Base-by-base conservation (phyloP, 306 rosid genomes). In the Malus sylvestris region DNA sequence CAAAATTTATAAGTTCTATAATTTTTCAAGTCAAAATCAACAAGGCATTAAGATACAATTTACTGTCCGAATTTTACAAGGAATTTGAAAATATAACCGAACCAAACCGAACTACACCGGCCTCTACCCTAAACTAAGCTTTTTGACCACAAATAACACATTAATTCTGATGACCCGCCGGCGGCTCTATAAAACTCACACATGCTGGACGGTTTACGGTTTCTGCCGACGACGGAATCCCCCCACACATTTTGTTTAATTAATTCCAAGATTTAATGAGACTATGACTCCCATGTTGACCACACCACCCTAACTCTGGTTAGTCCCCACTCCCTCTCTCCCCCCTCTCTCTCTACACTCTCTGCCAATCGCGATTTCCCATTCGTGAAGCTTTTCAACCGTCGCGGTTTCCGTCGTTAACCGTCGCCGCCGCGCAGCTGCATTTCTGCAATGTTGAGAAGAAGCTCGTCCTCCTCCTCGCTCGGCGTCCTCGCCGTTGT, bases 211-310 rank as follows among this genome's bases (percentile, higher is more conserved):
- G 19, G 4, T 49, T 66, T 66, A 35, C 29, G 20, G 19, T 66
- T 35, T 66, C 18, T 9, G 10, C 70, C 29, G 70, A 38, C 29
- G 70, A 66, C 51, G 49, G 23, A 66, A 33, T 20, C 29, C 51
- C 70, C 12, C 70, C 3, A 2, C 49, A 18, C 55, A 51, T 51
- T 66, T 80, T 75, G 68, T 58, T 79, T 58, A 44, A 67, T 71
- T 52, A 68, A 67, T 35, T n/a, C 14, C 10, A 57, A 35, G 66
- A 72, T 73, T 57, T 57, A 20, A 20, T 14, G 69, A 16, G 45
- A 55, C 59, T 29, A 78, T 60, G 87, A 88, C 87, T 78, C 51
- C 51, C 80, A 86, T 75, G 86, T 86, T 89, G 91, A 86, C 85
- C 84, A 62, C 78, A 74, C 70, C 59, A 1, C 76, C 70, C 70